phyloP scores from a whole-genome alignment of 2,329 filamentous ascomycete genomes.

The Pseudocercospora musae region DNA sequence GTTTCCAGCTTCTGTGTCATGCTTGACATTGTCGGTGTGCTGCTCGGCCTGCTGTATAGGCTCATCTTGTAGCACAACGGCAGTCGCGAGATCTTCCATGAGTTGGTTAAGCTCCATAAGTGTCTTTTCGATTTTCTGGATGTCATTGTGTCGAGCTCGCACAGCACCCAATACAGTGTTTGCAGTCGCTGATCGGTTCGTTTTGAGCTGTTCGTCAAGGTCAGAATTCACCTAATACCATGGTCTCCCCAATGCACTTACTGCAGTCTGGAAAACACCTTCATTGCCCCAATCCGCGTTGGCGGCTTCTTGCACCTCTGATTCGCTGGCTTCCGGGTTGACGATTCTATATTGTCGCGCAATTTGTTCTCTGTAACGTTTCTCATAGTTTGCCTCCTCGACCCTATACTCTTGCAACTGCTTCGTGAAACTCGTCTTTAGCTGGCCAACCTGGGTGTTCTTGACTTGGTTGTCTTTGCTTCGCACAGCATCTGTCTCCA shows the following conservation, averaged over 20 bases:
- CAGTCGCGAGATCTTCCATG: conserved; percentile 71
- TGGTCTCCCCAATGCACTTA: conserved; percentile 46
- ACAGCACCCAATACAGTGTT: conserved; percentile 72
- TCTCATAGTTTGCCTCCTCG: conserved; percentile 68
- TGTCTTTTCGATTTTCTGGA: conserved; percentile 74
- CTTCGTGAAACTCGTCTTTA: conserved; percentile 70
- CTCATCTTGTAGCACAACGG: conserved; percentile 69
- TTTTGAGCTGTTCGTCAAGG: conserved; percentile 58
- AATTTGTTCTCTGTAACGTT: conserved; percentile 73
- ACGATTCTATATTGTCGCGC: conserved; percentile 74
- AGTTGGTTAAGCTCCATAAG: conserved; percentile 66
- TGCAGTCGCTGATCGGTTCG: conserved; percentile 71
- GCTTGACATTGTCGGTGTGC: conserved; percentile 63
- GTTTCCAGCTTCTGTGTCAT: conserved; percentile 67
- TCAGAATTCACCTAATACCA: conserved; percentile 5
- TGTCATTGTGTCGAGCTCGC: conserved; percentile 77
- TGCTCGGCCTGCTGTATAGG: conserved; percentile 61
- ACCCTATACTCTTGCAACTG: conserved; percentile 68
- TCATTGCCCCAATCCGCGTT: conserved; percentile 72
- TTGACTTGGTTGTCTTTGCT: conserved; percentile 65
- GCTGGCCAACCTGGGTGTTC: conserved; percentile 63
- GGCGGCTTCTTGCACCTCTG: conserved; percentile 66
- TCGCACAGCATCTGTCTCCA: conserved; percentile 67
- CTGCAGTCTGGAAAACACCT: conserved; percentile 78
- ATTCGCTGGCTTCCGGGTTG: conserved; percentile 67